Conservation (phyloP, 2,329 filamentous ascomycete species). For the Colletotrichum aenigma region DNA sequence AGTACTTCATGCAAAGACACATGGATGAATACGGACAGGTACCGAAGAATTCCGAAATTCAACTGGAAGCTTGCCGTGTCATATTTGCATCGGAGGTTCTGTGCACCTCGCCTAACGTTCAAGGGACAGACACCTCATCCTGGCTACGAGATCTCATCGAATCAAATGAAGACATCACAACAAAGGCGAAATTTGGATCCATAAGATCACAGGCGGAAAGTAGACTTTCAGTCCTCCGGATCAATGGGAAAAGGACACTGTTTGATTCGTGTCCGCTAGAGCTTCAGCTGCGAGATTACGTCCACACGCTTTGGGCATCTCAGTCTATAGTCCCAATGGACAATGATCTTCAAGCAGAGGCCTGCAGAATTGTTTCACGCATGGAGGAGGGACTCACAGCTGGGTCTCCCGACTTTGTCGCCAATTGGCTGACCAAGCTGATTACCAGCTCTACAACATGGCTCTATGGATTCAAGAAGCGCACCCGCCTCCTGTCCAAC, state of each 20-base stretch:
- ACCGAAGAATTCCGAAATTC: constrained; percentile 57
- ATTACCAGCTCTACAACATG: constrained; percentile 55
- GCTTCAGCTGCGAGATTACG: constrained; percentile 57
- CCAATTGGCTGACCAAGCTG: constrained; percentile 61
- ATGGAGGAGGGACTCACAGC: constrained; percentile 56
- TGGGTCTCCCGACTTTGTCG: constrained; percentile 50
- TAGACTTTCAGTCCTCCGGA: constrained; percentile 51
- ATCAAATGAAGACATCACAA: constrained; percentile 45
- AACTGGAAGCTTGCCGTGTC: constrained; percentile 61
- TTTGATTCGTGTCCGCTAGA: constrained; percentile 64
- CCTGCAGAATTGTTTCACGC: constrained; percentile 61
- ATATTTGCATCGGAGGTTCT: constrained; percentile 59
- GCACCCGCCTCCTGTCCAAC: constrained; percentile 54
- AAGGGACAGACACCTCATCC: constrained; percentile 39
- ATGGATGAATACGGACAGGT: constrained; percentile 41
- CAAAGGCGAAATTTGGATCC: constrained; percentile 52
- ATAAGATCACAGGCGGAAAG: constrained; percentile 50
- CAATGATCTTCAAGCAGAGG: constrained; percentile 63
- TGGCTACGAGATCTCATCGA: constrained; percentile 67
- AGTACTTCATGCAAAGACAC: constrained; percentile 53
- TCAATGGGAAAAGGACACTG: constrained; percentile 62
- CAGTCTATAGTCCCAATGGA: constrained; percentile 50
- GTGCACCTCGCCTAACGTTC: constrained; percentile 31
- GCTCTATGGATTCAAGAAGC: constrained; percentile 59
- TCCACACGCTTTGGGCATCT: constrained; percentile 60